Conservation (phyloP, 257 asterid species). For the Striga asiatica region DNA sequence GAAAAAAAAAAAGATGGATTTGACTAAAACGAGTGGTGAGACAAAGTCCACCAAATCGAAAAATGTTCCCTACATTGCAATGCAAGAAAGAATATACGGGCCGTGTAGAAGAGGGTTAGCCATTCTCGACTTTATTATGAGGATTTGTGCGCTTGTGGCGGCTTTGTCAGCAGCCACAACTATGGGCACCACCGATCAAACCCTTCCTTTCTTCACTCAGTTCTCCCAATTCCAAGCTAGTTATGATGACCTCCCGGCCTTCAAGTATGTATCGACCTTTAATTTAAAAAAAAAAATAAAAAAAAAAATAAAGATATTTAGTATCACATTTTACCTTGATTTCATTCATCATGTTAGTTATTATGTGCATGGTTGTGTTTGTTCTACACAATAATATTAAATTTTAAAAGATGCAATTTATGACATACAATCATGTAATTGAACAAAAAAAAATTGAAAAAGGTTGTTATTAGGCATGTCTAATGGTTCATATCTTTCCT, state of each 20-base stretch:
- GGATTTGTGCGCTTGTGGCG: conserved; percentile 52
- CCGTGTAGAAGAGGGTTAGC: conserved; percentile 47
- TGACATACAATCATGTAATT: no score
- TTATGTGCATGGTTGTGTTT: no score
- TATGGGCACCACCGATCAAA: conserved; percentile 73
- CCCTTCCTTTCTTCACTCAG: conserved; percentile 72
- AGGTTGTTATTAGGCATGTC: no score
- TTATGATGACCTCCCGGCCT: conserved; percentile 69
- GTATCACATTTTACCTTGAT: no score
- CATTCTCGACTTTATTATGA: conserved; percentile 57
- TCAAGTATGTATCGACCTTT: conserved; percentile 50
- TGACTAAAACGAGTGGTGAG: not conserved
- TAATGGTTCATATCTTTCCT: no score
- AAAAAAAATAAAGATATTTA: no score
- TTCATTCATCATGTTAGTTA: no score
- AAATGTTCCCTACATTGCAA: not conserved
- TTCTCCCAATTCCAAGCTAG: conserved; percentile 69
- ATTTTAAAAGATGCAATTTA: no score
- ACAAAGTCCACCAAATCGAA: not conserved
- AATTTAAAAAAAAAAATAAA: no score
- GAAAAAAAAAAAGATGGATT: not conserved
- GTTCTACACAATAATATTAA: no score
- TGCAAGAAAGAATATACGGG: conserved; percentile 19
- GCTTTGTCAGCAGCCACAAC: conserved; percentile 54
- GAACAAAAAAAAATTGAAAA: no score